A percentile compares a stretch with the other conserved stretches of the same genome.
These are phyloP conservation scores for Aspergillus aculeatinus DNA, from an alignment of 2,329 filamentous ascomycete genomes.

Conservation along the genomic window DNA sequence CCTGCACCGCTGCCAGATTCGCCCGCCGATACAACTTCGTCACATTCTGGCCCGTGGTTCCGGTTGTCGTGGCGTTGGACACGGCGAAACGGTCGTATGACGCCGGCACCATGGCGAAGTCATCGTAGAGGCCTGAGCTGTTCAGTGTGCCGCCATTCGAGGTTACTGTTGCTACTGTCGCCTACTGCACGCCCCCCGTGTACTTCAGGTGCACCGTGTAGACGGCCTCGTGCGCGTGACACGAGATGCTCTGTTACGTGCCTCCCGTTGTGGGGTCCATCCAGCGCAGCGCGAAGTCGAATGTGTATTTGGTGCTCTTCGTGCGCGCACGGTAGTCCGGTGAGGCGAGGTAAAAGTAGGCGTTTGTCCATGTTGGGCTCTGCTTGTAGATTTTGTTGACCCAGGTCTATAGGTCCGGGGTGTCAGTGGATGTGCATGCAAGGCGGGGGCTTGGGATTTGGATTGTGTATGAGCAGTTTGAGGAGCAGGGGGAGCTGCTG, in stretches of 20 bases:
- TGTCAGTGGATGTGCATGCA: not conserved
- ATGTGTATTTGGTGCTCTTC: not conserved
- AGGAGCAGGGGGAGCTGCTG: not conserved
- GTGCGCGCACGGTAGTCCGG: not conserved
- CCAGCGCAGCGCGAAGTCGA: constrained; percentile 2
- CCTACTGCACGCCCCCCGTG: not conserved
- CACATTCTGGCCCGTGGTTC: not conserved
- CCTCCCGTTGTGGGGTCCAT: not conserved
- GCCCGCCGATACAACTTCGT: not conserved
- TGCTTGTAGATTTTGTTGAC: constrained; percentile 1
- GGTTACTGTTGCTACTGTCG: not conserved
- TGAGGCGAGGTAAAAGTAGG: not conserved
- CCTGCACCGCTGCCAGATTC: not conserved
- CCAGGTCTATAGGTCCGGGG: not conserved
- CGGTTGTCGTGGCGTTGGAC: not conserved
- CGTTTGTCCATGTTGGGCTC: not conserved
- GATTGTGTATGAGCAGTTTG: not conserved
- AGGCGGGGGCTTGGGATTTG: not conserved
- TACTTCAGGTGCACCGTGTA: not conserved
- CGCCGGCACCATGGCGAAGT: not conserved
- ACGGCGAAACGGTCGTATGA: not conserved
- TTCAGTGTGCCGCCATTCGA: not conserved
- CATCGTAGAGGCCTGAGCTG: not conserved
- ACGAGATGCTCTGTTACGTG: not conserved
- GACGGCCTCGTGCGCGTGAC: not conserved